These are phyloP conservation scores for Pseudocercospora cruenta DNA, from an alignment of 2,329 filamentous ascomycete species.

Conservation along the genomic window DNA sequence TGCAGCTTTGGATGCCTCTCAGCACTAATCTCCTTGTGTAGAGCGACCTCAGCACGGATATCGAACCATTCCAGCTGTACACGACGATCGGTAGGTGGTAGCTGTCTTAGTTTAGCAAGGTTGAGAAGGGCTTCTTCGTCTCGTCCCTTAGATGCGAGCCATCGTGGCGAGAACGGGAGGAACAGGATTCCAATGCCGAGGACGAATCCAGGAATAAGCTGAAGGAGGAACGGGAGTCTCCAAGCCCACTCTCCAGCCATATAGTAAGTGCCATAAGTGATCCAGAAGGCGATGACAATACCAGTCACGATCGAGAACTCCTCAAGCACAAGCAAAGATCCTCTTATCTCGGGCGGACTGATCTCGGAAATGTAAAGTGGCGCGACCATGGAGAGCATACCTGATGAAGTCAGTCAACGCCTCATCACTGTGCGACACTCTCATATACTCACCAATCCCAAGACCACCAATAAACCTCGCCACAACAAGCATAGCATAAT, in stretches of 20 bases:
- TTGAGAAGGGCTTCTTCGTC: slow-evolving; percentile 37
- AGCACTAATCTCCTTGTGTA: slow-evolving; percentile 51
- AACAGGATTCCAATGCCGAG: slow-evolving; percentile 39
- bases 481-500: slow-evolving; percentile 38
- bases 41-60: slow-evolving; percentile 58
- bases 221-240: slow-evolving; percentile 53
- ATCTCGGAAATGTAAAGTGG: slow-evolving; percentile 79
- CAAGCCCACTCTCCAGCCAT: slow-evolving; percentile 53
- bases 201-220: slow-evolving; percentile 44
- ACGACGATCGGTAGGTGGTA: slow-evolving; percentile 54
- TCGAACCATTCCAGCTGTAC: slow-evolving; percentile 58
- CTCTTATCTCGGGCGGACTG: slow-evolving; percentile 60
- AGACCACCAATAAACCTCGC: slow-evolving; percentile 39
- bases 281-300: slow-evolving; percentile 58
- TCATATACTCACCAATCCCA: slow-evolving; percentile 33
- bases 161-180: slow-evolving; percentile 41
- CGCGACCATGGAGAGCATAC: slow-evolving; percentile 40
- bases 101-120: slow-evolving; percentile 37
- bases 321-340: slow-evolving; percentile 52
- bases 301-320: slow-evolving; percentile 53
- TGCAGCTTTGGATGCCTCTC: slow-evolving; percentile 43
- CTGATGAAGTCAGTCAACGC: neutral
- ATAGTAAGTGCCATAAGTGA: slow-evolving; percentile 58
- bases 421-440: neutral
- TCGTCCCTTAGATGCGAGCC: slow-evolving; percentile 38